Conservation (phyloP, 2,329 filamentous ascomycete genomes). For the Penicillium freii region DNA sequence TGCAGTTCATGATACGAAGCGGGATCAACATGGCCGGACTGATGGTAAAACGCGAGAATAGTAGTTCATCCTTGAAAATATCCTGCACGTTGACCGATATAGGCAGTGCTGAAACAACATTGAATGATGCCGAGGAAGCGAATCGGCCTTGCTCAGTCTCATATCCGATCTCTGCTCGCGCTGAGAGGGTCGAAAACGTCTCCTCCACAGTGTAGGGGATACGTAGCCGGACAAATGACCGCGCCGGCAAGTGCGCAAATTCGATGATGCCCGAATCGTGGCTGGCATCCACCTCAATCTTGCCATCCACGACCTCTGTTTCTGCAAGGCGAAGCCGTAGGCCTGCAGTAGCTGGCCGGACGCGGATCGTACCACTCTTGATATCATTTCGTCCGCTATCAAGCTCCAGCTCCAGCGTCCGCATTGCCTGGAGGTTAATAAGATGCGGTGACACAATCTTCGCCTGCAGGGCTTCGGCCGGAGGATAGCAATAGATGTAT, state of each 20-base stretch:
- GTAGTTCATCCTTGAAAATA: constrained; percentile 76
- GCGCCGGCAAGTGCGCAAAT: constrained; percentile 35
- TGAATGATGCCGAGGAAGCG: constrained; percentile 60
- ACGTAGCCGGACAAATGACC: constrained; percentile 46
- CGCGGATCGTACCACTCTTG: constrained; percentile 47
- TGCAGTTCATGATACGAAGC: constrained; percentile 68
- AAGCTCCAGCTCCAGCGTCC: constrained; percentile 72
- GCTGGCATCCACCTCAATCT: constrained; percentile 43
- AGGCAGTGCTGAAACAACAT: constrained; percentile 71
- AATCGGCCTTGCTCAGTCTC: constrained; percentile 65
- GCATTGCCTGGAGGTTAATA: constrained; percentile 76
- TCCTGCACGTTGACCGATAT: constrained; percentile 96
- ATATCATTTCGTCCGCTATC: constrained; percentile 71
- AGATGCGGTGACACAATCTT: constrained; percentile 64
- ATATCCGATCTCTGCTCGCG: constrained; percentile 75
- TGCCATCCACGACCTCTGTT: constrained; percentile 44
- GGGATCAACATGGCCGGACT: constrained; percentile 75
- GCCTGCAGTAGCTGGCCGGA: constrained; percentile 61
- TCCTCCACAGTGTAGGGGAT: constrained; percentile 85
- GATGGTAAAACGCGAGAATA: constrained; percentile 90
- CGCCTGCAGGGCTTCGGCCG: constrained; percentile 65
- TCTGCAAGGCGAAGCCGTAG: constrained; percentile 57
- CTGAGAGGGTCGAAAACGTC: constrained; percentile 66
- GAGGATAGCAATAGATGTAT: constrained; percentile 71
- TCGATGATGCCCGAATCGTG: constrained; percentile 48